Conservation (phyloP, 2,329 filamentous ascomycete species). For the Bimuria novae-zelandiae region DNA sequence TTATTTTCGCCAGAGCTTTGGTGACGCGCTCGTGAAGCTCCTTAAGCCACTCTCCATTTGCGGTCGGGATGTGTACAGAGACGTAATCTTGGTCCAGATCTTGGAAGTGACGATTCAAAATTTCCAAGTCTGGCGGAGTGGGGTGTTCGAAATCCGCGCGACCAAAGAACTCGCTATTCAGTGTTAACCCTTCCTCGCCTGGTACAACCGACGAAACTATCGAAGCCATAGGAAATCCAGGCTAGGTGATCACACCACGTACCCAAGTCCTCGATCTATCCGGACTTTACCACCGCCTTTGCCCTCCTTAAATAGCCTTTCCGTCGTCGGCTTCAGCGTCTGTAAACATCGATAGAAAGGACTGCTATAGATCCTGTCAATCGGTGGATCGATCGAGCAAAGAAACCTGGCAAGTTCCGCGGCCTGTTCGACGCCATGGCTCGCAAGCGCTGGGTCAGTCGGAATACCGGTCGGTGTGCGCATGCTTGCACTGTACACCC, state of each 20-base stretch:
- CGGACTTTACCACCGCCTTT: constrained; percentile 49
- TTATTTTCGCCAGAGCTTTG: constrained; percentile 69
- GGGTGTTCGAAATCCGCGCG: constrained; percentile 85
- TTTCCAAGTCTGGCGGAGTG: constrained; percentile 66
- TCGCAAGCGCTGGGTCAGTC: constrained; percentile 83
- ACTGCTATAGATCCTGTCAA: constrained; percentile 73
- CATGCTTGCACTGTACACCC: constrained; percentile 71
- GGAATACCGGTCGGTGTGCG: constrained; percentile 83
- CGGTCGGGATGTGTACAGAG: constrained; percentile 69
- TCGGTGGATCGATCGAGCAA: constrained; percentile 63
- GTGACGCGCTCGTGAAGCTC: constrained; percentile 82
- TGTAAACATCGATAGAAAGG: constrained; percentile 50
- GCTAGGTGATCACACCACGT: constrained; percentile 18
- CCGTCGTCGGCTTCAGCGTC: constrained; percentile 45
- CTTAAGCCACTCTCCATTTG: constrained; percentile 76
- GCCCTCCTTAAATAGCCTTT: constrained; percentile 37
- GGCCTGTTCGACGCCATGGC: constrained; percentile 84
- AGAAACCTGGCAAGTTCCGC: constrained; percentile 74
- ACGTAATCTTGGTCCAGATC: constrained; percentile 61
- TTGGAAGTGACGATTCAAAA: constrained; percentile 71
- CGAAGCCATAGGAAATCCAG: not conserved
- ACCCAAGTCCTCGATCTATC: constrained; percentile 60
- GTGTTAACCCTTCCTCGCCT: not conserved
- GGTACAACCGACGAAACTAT: constrained; percentile 23
- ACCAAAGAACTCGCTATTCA: constrained; percentile 84